Evolutionary conservation across 306 rosid species (phyloP), one percentile per base, ranked within the genome.

Genomic region (Phaseolus lunatus): DNA sequence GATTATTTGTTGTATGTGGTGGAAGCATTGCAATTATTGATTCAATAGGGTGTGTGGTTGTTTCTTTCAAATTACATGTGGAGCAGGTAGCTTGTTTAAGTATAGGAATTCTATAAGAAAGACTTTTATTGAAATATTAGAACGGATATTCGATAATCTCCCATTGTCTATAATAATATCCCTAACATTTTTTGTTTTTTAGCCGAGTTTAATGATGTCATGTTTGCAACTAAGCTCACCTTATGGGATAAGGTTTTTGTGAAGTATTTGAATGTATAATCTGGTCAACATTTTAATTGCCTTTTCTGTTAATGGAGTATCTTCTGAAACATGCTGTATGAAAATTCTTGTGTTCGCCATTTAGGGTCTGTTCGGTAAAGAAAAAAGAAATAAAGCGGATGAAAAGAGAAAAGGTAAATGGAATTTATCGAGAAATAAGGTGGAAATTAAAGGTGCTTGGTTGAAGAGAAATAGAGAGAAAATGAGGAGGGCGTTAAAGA

Each of bases 231-330:
- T 1, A 37, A 8, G 11, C 43, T 37, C 43, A 37, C 43, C 43
- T 7, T 37, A 8, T 37, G 3, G 1, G 66, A 59, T 14, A 14
- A 27, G n/a, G 8, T 27, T 7, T 7, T 27, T 27, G 67, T 61
- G 1, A 33, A 33, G 22, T 52, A 31, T n/a, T 61, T 70, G 35
- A 22, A 45, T 70, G 72, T 26, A 78, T 70, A 70, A 49, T 79
- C 13, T 71, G 37, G 27, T 66, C 2, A 39, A 45, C 14, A 20
- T 57, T 81, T 57, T 44, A 29, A 18, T 68, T 24, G 43, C 16
- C 33, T 14, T 10, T 37, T 12, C 26, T 18, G 80, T 67, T 13
- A 35, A 69, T 19, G 67, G 50, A 26, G 33, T 41, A 47, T 50
- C 44, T 18, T 0, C 16, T 54, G 22, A 37, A 58, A 48, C 35